Base-by-base conservation (phyloP, 768 basidiomycete species). In the Leccinum subgranulosum region DNA sequence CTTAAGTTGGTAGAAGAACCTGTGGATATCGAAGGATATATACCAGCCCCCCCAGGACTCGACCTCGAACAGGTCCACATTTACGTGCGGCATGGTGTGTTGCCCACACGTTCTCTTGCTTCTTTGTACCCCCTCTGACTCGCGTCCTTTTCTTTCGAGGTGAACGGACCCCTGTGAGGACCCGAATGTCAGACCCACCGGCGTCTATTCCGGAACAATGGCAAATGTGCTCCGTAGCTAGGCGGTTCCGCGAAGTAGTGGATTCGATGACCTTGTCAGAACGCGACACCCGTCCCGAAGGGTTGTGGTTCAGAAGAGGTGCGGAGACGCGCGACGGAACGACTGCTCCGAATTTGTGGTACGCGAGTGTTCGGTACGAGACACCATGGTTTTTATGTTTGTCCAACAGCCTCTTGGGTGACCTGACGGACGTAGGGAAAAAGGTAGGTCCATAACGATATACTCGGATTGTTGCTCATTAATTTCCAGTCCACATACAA, bases 131-230 rank as follows among this genome's bases (percentile, higher is more conserved):
- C 21, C n/a, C 14, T 49, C 36, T 41, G 10, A 41, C 55, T 25
- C 17, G 9, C 27, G 27, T 54, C 10, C 49, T 46, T 50, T 57
- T 48, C 46, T n/a, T 39, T 39, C 36, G 58, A 91, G 89, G 89
- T 29, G 90, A 91, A 73, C 81, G 90, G 34, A 83, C 88, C 0
- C 90, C 90, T 1, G 88, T 91, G n/a, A 83, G 82, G 9, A 75
- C 84, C 11, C 81, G 88, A 3, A 79, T 91, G 71, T 71, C 79
- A 6, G 78, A 76, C 4, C 75, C 85, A 8, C 87, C 87, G 0
- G 84, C 84, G 11, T 82, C 78, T 29, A 83, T 91, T 54, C 85
- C 87, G 1, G 79, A 82, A 62, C 76, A 87, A 60, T 91, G 90
- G 87, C 71, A 77, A 55, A 78, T 88, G 77, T 88, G 87, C 66